These are phyloP conservation scores for Hsuehochloa calcarea DNA, from an alignment of 176 grass and related monocot species.

Conservation along the genomic window DNA sequence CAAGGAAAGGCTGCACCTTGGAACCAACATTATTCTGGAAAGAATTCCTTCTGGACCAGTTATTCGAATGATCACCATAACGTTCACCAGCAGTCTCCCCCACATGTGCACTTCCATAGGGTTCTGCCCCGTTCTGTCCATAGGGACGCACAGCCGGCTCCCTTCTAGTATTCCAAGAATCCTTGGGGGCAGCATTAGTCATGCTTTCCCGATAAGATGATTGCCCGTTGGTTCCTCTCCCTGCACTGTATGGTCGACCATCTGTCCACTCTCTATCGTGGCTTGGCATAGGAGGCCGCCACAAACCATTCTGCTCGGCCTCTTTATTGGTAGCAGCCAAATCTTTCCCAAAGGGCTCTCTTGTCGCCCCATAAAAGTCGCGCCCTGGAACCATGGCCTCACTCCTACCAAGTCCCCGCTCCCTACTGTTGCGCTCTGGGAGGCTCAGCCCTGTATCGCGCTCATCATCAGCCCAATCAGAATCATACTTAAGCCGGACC, in stretches of 20 bases:
- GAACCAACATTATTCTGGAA: constrained; percentile 59
- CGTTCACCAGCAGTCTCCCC: constrained; percentile 26
- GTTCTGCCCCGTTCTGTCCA: constrained; percentile 52
- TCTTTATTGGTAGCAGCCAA: constrained; percentile 42
- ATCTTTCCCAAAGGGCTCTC: constrained; percentile 57
- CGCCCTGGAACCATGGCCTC: constrained; percentile 36
- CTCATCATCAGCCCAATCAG: constrained; percentile 97
- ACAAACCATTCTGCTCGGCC: constrained; percentile 34
- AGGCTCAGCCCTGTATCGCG: constrained; percentile 83
- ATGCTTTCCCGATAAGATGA: constrained; percentile 35
- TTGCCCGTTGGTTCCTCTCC: constrained; percentile 56
- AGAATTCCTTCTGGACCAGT: constrained; percentile 62
- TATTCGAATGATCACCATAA: constrained; percentile 49
- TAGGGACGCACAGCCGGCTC: constrained; percentile 24
- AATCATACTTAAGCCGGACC: constrained; percentile 61
- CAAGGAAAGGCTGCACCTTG: constrained; percentile 47
- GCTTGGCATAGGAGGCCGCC: constrained; percentile 49
- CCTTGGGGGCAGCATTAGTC: constrained; percentile 50
- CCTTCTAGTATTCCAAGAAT: constrained; percentile 48
- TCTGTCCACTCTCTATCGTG: constrained; percentile 48
- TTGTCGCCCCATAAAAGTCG: constrained; percentile 39
- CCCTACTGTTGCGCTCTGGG: constrained; percentile 60
- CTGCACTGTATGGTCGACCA: constrained; percentile 51
- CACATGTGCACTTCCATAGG: constrained; percentile 32
- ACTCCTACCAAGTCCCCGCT: constrained; percentile 54